phyloP scores from a whole-genome alignment of 108 stramenopile genomes.

The Cylindrotheca fusiformis region DNA sequence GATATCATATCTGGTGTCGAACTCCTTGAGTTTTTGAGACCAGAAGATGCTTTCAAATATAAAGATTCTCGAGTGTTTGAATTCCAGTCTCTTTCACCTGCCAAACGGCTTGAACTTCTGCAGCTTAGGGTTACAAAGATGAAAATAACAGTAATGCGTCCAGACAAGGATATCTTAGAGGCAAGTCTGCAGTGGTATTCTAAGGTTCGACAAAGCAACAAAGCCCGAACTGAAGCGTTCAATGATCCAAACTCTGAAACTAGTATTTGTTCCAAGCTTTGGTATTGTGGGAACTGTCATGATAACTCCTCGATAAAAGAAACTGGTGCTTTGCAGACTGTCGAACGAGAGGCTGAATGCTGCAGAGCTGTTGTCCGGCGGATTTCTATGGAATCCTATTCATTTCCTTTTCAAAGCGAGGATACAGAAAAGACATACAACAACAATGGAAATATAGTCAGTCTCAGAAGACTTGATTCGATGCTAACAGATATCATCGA shows the following conservation, averaged over 20 bases:
- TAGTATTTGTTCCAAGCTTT: constrained; percentile 2
- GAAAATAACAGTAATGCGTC: constrained; percentile 19
- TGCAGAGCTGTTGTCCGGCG: constrained; percentile 46
- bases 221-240: constrained; percentile 1
- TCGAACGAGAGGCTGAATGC: constrained; percentile 26
- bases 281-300: constrained; percentile 16
- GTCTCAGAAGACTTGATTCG: constrained; percentile 40
- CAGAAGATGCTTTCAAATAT: neutral
- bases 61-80: neutral
- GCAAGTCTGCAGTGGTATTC: constrained; percentile 10
- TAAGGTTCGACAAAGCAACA: constrained; percentile 6
- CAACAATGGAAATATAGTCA: constrained; percentile 7
- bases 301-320: neutral
- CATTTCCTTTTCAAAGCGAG: constrained; percentile 26
- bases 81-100: neutral
- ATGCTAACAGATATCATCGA: constrained; percentile 39
- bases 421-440: neutral
- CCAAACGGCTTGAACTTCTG: constrained; percentile 7
- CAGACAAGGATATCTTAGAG: constrained; percentile 19
- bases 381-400: constrained; percentile 36
- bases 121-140: constrained; percentile 8
- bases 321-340: neutral
- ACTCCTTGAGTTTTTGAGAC: constrained; percentile 3
- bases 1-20: constrained; percentile 31
- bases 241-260: neutral